A percentile compares a stretch with the other conserved stretches of the same genome.
phyloP scores from a whole-genome alignment of 306 rosid species.

The Vicia villosa region DNA sequence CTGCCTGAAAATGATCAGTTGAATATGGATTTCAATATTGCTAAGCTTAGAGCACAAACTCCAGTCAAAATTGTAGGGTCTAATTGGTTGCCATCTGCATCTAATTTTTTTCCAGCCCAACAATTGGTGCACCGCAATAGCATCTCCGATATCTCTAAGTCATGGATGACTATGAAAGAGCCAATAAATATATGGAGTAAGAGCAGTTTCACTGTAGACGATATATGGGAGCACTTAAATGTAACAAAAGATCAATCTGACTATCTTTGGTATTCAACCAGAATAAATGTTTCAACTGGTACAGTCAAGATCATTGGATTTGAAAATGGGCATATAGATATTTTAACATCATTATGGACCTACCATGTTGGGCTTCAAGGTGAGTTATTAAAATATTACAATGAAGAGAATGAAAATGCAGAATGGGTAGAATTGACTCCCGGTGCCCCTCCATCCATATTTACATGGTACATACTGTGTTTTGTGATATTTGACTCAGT shows the following conservation, averaged over 20 bases:
- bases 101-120: conserved; percentile 42
- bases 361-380: conserved; percentile 97
- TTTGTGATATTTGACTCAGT: too few relatives aligned
- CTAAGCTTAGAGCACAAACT: conserved; percentile 85
- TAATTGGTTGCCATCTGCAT: conserved; percentile 49
- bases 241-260: conserved; percentile 92
- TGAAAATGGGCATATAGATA: conserved; percentile 69
- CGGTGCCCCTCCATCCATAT: conserved; percentile 64
- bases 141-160: conserved; percentile 37
- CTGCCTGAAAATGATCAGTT: too few relatives aligned
- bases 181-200: conserved; percentile 76
- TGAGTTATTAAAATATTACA: conserved; percentile 60
- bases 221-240: conserved; percentile 92
- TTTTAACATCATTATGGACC: conserved; percentile 78
- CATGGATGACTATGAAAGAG: conserved; percentile 82
- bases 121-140: conserved; percentile 37
- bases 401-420: conserved; percentile 61
- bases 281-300: too few relatives aligned
- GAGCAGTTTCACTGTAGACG: conserved; percentile 59
- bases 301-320: conserved; percentile 75
- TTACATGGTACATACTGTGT: conserved; percentile 98
- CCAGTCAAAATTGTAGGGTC: conserved; percentile 62
- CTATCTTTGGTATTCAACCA: conserved; percentile 84
- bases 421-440: conserved; percentile 65
- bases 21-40: too few relatives aligned